A percentile compares a stretch with the other conserved stretches of the same genome.
Evolutionary conservation across 306 rosid genomes (phyloP).

Genomic region (Vigna angularis): DNA sequence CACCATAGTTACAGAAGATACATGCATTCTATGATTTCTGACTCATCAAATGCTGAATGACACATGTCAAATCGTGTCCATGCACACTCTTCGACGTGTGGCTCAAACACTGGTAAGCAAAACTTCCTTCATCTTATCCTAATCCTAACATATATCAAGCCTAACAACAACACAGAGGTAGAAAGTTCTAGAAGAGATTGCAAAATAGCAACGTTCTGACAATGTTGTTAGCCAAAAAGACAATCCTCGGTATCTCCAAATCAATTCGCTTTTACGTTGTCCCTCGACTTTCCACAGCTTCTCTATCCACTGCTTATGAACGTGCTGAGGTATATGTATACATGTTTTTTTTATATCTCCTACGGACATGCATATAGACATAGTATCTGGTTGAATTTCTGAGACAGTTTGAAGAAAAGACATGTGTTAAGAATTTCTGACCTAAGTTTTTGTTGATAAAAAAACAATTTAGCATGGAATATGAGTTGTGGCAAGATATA

Average conservation of each 20-base stretch:
- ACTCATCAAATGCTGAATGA: background rate
- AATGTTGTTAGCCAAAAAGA: slow-evolving; percentile 32
- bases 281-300: slow-evolving; percentile 36
- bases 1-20: too few relatives aligned
- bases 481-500: too few relatives aligned
- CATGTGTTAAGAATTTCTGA: too few relatives aligned
- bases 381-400: too few relatives aligned
- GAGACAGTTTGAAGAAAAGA: too few relatives aligned
- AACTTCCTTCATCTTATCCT: background rate
- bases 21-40: too few relatives aligned
- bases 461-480: too few relatives aligned
- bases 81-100: slow-evolving; percentile 38
- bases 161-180: background rate
- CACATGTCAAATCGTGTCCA: slow-evolving; percentile 39
- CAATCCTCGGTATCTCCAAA: slow-evolving; percentile 19
- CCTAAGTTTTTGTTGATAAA: too few relatives aligned
- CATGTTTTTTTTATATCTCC: too few relatives aligned
- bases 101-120: background rate
- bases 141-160: background rate
- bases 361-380: too few relatives aligned
- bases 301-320: slow-evolving; percentile 38
- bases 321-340: slow-evolving; percentile 33
- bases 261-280: background rate
- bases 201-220: background rate
- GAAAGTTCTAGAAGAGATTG: background rate